A percentile compares a stretch with the other conserved stretches of the same genome.
Evolutionary conservation across 768 basidiomycete genomes (phyloP).

Genomic region (Steccherinum ochraceum): DNA sequence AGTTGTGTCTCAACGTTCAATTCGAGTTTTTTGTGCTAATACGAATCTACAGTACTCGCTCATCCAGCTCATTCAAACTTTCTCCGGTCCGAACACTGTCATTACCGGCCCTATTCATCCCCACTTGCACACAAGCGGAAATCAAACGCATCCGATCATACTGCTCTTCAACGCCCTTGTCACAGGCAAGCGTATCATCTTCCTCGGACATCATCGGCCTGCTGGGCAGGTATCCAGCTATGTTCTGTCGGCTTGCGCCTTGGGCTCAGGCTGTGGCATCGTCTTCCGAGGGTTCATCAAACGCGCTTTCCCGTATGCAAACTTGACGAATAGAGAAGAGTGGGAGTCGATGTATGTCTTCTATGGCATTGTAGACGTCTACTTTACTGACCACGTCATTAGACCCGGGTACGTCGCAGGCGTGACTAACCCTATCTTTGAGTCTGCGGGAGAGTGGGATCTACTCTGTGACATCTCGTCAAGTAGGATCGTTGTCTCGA

Average conservation of each 20-base stretch:
- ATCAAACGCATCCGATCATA: slow-evolving; percentile 88
- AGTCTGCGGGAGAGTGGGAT: slow-evolving; percentile 85
- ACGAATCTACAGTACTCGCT: slow-evolving; percentile 82
- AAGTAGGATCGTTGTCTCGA: slow-evolving; percentile 81
- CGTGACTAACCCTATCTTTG: slow-evolving; percentile 96
- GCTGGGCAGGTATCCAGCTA: slow-evolving; percentile 88
- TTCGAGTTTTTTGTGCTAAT: too few relatives aligned
- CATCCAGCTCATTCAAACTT: slow-evolving; percentile 83
- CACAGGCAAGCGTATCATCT: slow-evolving; percentile 94
- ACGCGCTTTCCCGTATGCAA: slow-evolving; percentile 93
- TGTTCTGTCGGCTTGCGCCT: slow-evolving; percentile 90
- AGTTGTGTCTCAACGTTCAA: too few relatives aligned
- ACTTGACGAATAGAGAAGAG: slow-evolving; percentile 80
- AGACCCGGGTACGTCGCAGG: slow-evolving; percentile 95
- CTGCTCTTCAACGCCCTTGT: slow-evolving; percentile 94
- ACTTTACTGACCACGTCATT: slow-evolving; percentile 1
- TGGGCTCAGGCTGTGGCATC: slow-evolving; percentile 86
- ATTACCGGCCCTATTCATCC: slow-evolving; percentile 78
- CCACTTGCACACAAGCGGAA: slow-evolving; percentile 89
- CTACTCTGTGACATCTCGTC: slow-evolving; percentile 87
- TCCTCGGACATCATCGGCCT: slow-evolving; percentile 84
- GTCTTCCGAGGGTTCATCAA: slow-evolving; percentile 83
- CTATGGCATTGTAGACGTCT: slow-evolving; percentile 3
- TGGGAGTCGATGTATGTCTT: slow-evolving; percentile 78
- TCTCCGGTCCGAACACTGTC: slow-evolving; percentile 52